A percentile compares a stretch with the other conserved stretches of the same genome.
These are phyloP conservation scores for Arctium minus DNA, from an alignment of 129 eudicot genomes.

Conservation along the genomic window DNA sequence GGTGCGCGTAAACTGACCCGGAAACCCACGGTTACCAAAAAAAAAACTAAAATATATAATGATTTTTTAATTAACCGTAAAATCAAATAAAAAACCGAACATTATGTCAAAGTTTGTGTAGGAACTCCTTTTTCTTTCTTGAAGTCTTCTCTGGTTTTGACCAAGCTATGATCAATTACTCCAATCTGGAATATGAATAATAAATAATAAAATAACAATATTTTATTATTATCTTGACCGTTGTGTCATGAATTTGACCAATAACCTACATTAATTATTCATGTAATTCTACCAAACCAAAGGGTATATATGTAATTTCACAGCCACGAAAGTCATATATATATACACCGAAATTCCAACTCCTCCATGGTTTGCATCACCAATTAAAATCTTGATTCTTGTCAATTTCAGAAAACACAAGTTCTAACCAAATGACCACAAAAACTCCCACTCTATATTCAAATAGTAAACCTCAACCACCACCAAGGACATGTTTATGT, in stretches of 20 bases:
- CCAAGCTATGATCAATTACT: not conserved
- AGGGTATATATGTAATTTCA: conserved; percentile 4
- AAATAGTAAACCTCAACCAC: conserved; percentile 12
- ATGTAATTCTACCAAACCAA: conserved; percentile 12
- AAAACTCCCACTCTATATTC: conserved; percentile 17
- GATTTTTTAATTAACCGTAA: not conserved
- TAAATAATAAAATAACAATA: not conserved
- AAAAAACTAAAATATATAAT: too few species aligned
- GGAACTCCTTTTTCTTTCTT: not conserved
- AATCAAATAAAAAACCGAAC: not conserved
- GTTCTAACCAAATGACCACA: conserved; percentile 23
- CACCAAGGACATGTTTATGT: conserved; percentile 33
- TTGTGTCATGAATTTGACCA: conserved; percentile 11
- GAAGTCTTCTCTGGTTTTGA: conserved; percentile 9
- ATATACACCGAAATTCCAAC: conserved; percentile 16
- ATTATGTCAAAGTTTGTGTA: not conserved
- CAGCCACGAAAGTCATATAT: conserved; percentile 3
- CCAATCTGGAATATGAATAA: not conserved
- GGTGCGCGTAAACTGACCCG: too few species aligned
- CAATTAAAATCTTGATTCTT: not conserved
- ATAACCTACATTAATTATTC: not conserved
- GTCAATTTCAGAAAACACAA: not conserved
- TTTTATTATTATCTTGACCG: not conserved
- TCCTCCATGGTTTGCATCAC: conserved; percentile 21
- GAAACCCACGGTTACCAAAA: too few species aligned